These are phyloP conservation scores for Septoria petroselini DNA, from an alignment of 2,329 filamentous ascomycete genomes.

Conservation along the genomic window DNA sequence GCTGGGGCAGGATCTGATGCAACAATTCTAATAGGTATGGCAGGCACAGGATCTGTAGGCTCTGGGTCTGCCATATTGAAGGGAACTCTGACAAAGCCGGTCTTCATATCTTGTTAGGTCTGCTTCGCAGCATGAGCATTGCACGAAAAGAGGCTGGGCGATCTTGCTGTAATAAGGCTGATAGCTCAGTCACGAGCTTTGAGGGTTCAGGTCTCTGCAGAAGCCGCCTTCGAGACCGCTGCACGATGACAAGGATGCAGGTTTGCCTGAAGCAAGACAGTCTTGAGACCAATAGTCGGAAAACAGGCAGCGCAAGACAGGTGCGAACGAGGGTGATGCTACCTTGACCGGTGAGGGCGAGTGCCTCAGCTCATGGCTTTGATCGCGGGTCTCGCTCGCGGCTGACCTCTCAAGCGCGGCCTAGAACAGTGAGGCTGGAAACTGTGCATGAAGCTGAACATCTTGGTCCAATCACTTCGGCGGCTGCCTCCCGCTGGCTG, in stretches of 20 bases:
- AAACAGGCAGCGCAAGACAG: background rate
- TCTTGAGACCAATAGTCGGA: background rate
- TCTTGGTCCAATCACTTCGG: constrained; percentile 5
- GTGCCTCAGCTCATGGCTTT: background rate
- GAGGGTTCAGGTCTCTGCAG: background rate
- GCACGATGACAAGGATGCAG: background rate
- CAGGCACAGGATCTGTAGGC: constrained; percentile 27
- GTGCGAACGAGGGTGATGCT: background rate
- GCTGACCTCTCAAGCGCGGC: constrained; percentile 7
- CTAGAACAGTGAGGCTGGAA: constrained; percentile 9
- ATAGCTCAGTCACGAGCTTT: background rate
- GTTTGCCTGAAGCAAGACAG: background rate
- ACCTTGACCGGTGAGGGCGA: constrained; percentile 6
- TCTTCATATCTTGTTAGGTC: constrained; percentile 15
- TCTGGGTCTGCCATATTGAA: constrained; percentile 21
- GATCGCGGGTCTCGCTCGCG: background rate
- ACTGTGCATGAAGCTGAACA: constrained; percentile 8
- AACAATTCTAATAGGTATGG: constrained; percentile 30
- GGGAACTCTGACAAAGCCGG: constrained; percentile 19
- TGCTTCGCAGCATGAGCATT: background rate
- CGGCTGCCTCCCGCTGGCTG: constrained; percentile 1
- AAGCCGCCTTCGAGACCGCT: background rate
- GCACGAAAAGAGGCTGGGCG: background rate
- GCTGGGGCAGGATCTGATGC: constrained; percentile 19
- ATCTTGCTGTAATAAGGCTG: background rate